A percentile compares a stretch with the other conserved stretches of the same genome.
phyloP scores from a whole-genome alignment of 495 filamentous ascomycete species.

The Viridothelium virens region DNA sequence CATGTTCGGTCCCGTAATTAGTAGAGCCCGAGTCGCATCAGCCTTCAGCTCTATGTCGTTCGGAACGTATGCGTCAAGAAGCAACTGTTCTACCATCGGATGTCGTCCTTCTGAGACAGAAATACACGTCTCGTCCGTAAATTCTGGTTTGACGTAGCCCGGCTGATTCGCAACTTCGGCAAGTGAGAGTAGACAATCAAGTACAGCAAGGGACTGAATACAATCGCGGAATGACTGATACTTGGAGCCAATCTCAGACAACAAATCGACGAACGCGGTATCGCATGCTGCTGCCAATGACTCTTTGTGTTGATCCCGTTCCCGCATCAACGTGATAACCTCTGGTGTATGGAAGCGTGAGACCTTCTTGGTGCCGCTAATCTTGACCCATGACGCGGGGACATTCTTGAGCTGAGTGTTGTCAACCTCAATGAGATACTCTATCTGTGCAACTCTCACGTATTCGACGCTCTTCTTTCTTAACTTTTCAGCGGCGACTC shows the following conservation, averaged over 20 bases:
- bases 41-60: conserved; percentile 68
- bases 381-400: conserved; percentile 88
- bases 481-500: conserved; percentile 59
- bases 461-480: conserved; percentile 65
- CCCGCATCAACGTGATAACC: conserved; percentile 69
- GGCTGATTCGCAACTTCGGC: conserved; percentile 76
- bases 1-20: conserved; percentile 98
- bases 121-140: conserved; percentile 61
- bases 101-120: conserved; percentile 72
- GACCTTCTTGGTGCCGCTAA: conserved; percentile 86
- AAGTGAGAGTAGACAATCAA: conserved; percentile 87
- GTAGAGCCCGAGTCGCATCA: conserved; percentile 60
- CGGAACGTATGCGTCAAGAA: conserved; percentile 83
- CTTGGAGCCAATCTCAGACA: conserved; percentile 63
- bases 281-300: conserved; percentile 88
- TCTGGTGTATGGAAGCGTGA: conserved; percentile 93
- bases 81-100: conserved; percentile 91
- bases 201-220: conserved; percentile 72
- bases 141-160: conserved; percentile 82
- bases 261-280: conserved; percentile 62
- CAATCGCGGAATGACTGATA: conserved; percentile 88
- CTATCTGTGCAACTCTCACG: conserved; percentile 75
- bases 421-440: conserved; percentile 87
- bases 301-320: conserved; percentile 93
- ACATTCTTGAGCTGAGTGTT: conserved; percentile 75